These are phyloP conservation scores for Carex arenaria DNA, from an alignment of 202 grass and related monocot species.

Conservation along the genomic window DNA sequence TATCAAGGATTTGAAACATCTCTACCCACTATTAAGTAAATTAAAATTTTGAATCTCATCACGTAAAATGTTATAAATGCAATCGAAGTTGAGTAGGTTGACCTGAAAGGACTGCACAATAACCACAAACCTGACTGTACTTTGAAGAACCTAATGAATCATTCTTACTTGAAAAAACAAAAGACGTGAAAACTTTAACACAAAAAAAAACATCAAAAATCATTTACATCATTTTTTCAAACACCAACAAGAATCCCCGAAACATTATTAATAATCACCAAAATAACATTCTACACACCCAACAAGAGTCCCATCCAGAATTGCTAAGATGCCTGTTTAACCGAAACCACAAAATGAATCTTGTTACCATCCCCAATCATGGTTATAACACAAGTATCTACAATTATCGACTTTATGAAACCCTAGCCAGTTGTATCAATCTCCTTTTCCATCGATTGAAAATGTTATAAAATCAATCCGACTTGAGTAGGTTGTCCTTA, in stretches of 20 bases:
- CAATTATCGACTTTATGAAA: slow-evolving; percentile 10
- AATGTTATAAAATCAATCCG: too few species aligned
- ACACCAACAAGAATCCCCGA: not conserved
- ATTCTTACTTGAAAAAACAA: not conserved
- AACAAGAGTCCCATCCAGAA: not conserved
- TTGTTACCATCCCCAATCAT: slow-evolving; percentile 7
- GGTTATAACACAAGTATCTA: slow-evolving; percentile 9
- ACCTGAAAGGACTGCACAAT: not conserved
- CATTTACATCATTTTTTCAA: slow-evolving; percentile 12
- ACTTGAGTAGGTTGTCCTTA: too few species aligned
- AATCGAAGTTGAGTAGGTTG: too few species aligned
- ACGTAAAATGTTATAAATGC: too few species aligned
- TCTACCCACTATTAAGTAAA: not conserved
- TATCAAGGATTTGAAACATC: not conserved
- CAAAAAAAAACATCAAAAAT: not conserved
- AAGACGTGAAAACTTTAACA: slow-evolving; percentile 1
- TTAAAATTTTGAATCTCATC: not conserved
- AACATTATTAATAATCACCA: slow-evolving; percentile 3
- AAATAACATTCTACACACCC: slow-evolving; percentile 7
- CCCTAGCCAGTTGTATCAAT: slow-evolving; percentile 32
- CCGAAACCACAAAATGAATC: not conserved
- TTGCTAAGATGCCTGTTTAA: not conserved
- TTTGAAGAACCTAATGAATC: not conserved
- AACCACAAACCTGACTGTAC: not conserved
- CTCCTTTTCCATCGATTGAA: slow-evolving; percentile 53